A percentile compares a stretch with the other conserved stretches of the same genome.
phyloP scores from a whole-genome alignment of 805 yeast species.

The Zygotorulaspora chibaensis region DNA sequence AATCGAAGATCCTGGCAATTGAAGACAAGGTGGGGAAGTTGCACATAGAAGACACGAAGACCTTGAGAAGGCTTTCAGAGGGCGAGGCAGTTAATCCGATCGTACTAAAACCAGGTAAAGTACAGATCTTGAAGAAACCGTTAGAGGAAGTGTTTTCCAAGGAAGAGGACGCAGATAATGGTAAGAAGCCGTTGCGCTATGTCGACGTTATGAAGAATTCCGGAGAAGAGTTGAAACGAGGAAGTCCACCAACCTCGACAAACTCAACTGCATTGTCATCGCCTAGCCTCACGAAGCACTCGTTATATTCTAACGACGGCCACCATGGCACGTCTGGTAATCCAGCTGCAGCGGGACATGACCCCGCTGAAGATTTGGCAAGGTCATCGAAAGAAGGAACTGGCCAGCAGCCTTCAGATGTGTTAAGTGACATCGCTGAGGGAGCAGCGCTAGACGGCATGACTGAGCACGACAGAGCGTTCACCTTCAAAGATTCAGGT shows the following conservation, averaged over 20 bases:
- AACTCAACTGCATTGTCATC: conserved; percentile 10
- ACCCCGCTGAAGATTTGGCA: background rate
- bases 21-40: conserved; percentile 45
- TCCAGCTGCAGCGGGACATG: background rate
- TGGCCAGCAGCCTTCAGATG: too few species aligned
- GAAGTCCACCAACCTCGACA: conserved; percentile 6
- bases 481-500: conserved; percentile 1
- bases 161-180: conserved; percentile 5
- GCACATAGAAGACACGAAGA: conserved; percentile 44
- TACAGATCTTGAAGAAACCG: conserved; percentile 22
- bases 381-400: background rate
- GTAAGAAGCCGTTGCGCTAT: conserved; percentile 24
- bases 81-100: conserved; percentile 13
- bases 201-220: conserved; percentile 27
- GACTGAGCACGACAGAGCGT: conserved; percentile 5
- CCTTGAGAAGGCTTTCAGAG: conserved; percentile 26
- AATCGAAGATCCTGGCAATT: conserved; percentile 58
- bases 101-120: conserved; percentile 14
- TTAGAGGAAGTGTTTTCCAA: conserved; percentile 1
- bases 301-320: too few species aligned
- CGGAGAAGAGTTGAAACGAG: conserved; percentile 23
- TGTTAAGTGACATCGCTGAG: background rate
- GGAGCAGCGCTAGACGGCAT: background rate
- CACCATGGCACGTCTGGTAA: background rate
- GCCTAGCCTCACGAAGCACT: conserved; percentile 1